phyloP scores from a whole-genome alignment of 768 basidiomycete species.

The Suillus spraguei region DNA sequence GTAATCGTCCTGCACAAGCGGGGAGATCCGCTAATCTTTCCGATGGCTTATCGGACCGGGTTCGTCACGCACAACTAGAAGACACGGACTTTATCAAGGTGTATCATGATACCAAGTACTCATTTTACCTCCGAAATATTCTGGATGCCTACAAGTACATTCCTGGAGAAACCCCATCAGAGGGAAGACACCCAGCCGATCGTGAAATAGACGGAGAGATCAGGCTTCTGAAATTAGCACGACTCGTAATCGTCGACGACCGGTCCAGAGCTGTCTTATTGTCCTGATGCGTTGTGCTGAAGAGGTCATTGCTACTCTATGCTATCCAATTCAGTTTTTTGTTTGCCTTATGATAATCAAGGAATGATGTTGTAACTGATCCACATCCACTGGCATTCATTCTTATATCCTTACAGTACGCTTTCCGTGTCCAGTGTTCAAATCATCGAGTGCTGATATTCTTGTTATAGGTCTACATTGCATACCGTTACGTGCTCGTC shows the following conservation, averaged over 20 bases:
- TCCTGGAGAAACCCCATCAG: conserved; percentile 8
- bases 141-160: conserved; percentile 53
- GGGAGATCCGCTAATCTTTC: conserved; percentile 13
- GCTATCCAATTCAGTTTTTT: not conserved
- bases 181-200: not conserved
- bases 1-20: conserved; percentile 25
- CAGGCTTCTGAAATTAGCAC: conserved; percentile 50
- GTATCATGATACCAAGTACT: conserved; percentile 54
- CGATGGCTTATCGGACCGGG: conserved; percentile 18
- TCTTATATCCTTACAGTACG: not conserved
- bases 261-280: conserved; percentile 45
- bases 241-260: conserved; percentile 51
- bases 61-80: conserved; percentile 28
- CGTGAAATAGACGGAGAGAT: conserved; percentile 32
- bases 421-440: too few relatives aligned
- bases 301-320: not conserved
- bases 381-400: not conserved
- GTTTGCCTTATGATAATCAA: not conserved
- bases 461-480: not conserved
- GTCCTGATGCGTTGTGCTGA: conserved; percentile 29
- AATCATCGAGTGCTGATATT: not conserved
- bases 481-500: not conserved
- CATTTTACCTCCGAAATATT: conserved; percentile 50
- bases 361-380: not conserved
- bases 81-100: conserved; percentile 56